A percentile compares a stretch with the other conserved stretches of the same genome.
Conservation (phyloP, 805 yeast genomes). For the Cyberlindnera samutprakarnensis region DNA sequence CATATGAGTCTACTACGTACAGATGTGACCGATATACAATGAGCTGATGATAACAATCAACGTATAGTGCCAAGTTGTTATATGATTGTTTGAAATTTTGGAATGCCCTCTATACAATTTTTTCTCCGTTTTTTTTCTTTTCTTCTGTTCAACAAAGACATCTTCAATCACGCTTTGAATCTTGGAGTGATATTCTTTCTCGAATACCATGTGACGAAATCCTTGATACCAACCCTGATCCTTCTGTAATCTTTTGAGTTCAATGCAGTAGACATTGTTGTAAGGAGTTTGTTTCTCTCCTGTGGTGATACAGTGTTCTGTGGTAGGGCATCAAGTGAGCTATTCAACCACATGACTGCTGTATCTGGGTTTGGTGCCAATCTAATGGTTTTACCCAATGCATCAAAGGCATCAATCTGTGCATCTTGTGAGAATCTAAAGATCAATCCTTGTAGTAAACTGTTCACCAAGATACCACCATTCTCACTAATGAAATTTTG, state of each 20-base stretch:
- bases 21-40: too few relatives aligned
- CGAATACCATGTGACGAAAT: constrained; percentile 77
- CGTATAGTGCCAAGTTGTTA: too few relatives aligned
- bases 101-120: background rate
- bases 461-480: constrained; percentile 48
- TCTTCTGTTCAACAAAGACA: background rate
- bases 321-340: constrained; percentile 51
- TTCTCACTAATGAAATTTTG: constrained; percentile 39
- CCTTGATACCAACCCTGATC: constrained; percentile 62
- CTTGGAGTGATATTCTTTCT: constrained; percentile 59
- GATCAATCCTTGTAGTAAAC: constrained; percentile 58
- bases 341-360: constrained; percentile 48
- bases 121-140: background rate
- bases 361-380: constrained; percentile 36
- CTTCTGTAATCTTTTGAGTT: constrained; percentile 65
- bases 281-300: constrained; percentile 59
- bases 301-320: constrained; percentile 52
- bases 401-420: constrained; percentile 67
- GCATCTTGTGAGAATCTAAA: constrained; percentile 65
- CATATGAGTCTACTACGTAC: too few relatives aligned
- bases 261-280: constrained; percentile 51
- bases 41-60: too few relatives aligned
- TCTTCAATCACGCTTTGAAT: constrained; percentile 15
- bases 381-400: constrained; percentile 55
- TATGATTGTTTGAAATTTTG: too few relatives aligned